Evolutionary conservation across 441 rosid genomes (phyloP), one percentile per base, ranked within the genome.

Genomic region (Populus hybrid): DNA sequence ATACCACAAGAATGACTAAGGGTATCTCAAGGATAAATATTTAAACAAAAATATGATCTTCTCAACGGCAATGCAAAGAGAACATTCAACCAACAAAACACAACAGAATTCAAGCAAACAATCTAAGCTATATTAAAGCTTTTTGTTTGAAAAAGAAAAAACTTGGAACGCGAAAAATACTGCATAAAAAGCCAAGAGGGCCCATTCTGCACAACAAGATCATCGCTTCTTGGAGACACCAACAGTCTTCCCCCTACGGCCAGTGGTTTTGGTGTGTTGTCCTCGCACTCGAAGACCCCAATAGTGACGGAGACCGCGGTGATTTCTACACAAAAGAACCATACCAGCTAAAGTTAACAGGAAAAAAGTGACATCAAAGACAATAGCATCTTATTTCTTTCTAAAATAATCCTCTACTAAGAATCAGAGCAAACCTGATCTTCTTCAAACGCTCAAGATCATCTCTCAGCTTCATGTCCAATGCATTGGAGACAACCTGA

Each of bases 391-490:
- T 18, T 18, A 16, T 68, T 18, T 68, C 24, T 21, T 9, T 3
- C 12, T 3, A 6, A 32, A 8, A 4, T 16, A 32, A 24, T 6
- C 14, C 3, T 59, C 28, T 4, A 70, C 2, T n/a, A 38, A n/a
- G 8, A 36, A 66, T 10, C 2, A 5, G 26, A 7, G 18, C 30
- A 6, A 32, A 90, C 98, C 95, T 91, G 86, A 94, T 94, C 89
- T 94, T 94, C 91, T 94, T 92, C 82, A 93, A 80, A 3, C 97
- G 88, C 86, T 93, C 99, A 77, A 95, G 90, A 82, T 95, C 98
- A 86, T 95, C 99, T 81, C 98, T 95, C 80, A 95, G 83, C 84
- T 93, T 95, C 98, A 95, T 93, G 88, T 95, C 99, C 75, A 95
- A 84, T 0, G 97, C 99, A 69, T 93, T 95, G n/a, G 99, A 95